Conservation (phyloP, 495 filamentous ascomycete species). For the Pyronema domesticum region DNA sequence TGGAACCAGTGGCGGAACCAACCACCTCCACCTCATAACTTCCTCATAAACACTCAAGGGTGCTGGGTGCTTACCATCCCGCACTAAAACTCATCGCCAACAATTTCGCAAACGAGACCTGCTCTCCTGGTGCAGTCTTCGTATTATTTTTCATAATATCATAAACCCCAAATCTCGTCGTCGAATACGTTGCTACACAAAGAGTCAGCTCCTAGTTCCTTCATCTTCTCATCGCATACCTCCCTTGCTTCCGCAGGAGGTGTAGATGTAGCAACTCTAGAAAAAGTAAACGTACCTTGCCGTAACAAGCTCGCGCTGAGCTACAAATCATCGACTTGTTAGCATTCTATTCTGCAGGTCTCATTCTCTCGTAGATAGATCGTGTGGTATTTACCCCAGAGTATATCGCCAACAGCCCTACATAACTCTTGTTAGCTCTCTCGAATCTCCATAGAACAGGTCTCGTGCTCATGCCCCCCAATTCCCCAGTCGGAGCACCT, state of each 20-base stretch:
- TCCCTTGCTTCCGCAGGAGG: no score
- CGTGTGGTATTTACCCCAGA: constrained; percentile 40
- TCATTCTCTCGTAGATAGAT: neutral
- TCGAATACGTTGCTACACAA: constrained; percentile 52
- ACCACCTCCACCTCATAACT: neutral
- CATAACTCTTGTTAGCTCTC: no score
- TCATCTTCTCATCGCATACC: no score
- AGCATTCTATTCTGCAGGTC: no score
- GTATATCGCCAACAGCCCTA: constrained; percentile 55
- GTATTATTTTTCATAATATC: constrained; percentile 66
- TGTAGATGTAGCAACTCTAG: neutral
- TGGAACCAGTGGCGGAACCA: neutral
- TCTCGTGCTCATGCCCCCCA: no score
- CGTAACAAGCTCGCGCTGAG: constrained; percentile 81
- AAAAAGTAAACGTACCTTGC: constrained; percentile 32
- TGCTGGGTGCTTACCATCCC: constrained; percentile 37
- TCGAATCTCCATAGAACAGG: no score
- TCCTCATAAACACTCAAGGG: neutral
- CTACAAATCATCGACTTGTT: constrained; percentile 25
- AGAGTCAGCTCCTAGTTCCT: neutral
- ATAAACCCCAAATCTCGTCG: constrained; percentile 85
- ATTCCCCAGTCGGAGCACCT: neutral
- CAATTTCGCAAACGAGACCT: constrained; percentile 49
- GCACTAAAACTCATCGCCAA: constrained; percentile 65
- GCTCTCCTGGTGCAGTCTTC: constrained; percentile 30